phyloP scores from a whole-genome alignment of 208 protist genomes.

The Trypanosoma scelopori region DNA sequence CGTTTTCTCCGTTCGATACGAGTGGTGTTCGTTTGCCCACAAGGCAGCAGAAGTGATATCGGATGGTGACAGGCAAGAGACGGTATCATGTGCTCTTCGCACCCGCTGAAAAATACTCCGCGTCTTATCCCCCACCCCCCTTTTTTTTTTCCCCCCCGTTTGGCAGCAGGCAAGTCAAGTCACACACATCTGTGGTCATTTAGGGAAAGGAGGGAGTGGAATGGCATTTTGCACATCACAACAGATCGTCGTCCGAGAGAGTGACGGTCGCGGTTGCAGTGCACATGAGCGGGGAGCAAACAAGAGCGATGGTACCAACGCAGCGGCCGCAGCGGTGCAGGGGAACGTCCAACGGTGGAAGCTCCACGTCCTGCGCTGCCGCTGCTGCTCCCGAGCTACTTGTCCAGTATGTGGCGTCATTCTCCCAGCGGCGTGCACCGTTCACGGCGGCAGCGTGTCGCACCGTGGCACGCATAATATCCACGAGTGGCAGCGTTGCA shows the following conservation, averaged over 20 bases:
- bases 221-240: not conserved
- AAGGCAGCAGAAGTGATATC: no score
- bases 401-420: not conserved
- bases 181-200: no score
- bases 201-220: no score
- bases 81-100: not conserved
- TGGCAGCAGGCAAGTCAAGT: not conserved
- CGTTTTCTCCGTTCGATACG: no score
- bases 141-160: not conserved
- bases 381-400: not conserved
- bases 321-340: constrained; percentile 12
- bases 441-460: not conserved
- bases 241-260: constrained; percentile 13
- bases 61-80: no score
- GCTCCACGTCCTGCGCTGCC: constrained; percentile 12
- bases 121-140: no score
- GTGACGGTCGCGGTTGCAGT: not conserved
- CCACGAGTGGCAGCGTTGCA: constrained; percentile 11
- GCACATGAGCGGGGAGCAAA: constrained; percentile 17
- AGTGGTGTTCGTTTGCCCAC: no score
- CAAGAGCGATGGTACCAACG: constrained; percentile 1
- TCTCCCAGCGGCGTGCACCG: not conserved
- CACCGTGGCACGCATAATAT: constrained; percentile 15
- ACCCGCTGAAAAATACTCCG: no score
- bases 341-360: constrained; percentile 2